phyloP scores from a whole-genome alignment of 495 filamentous ascomycete species.

The Podospora pseudoanserina region DNA sequence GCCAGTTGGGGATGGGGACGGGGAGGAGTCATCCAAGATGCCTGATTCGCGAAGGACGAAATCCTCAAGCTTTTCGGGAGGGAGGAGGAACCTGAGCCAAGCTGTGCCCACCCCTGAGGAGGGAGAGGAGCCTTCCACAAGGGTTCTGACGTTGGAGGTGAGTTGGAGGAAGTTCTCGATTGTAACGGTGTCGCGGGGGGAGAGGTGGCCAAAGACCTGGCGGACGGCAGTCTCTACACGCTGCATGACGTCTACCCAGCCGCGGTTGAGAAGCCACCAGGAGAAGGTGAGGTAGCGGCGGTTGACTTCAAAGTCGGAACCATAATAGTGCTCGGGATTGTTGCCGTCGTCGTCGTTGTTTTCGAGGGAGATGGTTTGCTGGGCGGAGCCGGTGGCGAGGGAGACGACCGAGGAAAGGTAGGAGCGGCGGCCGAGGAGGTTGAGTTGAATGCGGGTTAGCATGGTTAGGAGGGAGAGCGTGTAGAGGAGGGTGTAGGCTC shows the following conservation, averaged over 20 bases:
- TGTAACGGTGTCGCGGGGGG: slow-evolving; percentile 82
- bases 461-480: slow-evolving; percentile 83
- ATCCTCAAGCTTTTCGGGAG: slow-evolving; percentile 69
- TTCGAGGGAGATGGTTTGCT: slow-evolving; percentile 70
- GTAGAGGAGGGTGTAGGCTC: slow-evolving; percentile 88
- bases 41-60: slow-evolving; percentile 80
- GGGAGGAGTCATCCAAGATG: slow-evolving; percentile 47
- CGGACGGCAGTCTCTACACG: slow-evolving; percentile 64
- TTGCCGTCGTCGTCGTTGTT: slow-evolving; percentile 73
- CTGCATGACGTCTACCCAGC: slow-evolving; percentile 76
- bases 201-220: slow-evolving; percentile 78
- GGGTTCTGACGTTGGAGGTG: slow-evolving; percentile 70
- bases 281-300: slow-evolving; percentile 90
- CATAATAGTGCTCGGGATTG: slow-evolving; percentile 70
- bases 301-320: slow-evolving; percentile 91
- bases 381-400: slow-evolving; percentile 65
- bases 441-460: slow-evolving; percentile 93
- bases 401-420: slow-evolving; percentile 94
- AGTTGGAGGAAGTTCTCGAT: slow-evolving; percentile 73
- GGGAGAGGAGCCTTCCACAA: slow-evolving; percentile 74
- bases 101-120: slow-evolving; percentile 58
- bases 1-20: slow-evolving; percentile 19
- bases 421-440: slow-evolving; percentile 89
- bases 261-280: slow-evolving; percentile 95
- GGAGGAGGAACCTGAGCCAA: slow-evolving; percentile 86